Base-by-base conservation (phyloP, 1,284 basidiomycete species). In the Pseudozyma flocculosa region DNA sequence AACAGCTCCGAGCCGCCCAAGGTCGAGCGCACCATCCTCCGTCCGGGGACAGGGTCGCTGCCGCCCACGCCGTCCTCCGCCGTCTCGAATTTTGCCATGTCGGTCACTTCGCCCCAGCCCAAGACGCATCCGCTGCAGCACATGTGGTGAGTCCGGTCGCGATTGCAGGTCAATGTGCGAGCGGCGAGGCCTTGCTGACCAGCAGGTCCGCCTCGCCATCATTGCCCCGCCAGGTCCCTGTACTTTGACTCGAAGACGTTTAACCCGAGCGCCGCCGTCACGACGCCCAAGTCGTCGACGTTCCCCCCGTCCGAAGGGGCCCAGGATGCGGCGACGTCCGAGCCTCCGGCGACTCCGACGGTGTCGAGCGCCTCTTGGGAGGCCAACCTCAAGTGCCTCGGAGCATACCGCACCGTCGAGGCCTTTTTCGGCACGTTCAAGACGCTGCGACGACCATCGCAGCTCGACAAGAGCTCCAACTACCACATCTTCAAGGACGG, bases 401-500 rank as follows among this genome's bases (percentile, higher is more conserved):
- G 78, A 36, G 42, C 55, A 21, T 78, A 70, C 52, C 39, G 54
- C 10, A 42, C 74, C 64, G 80, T 95, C 50, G 89, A 95, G 79
- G 84, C 86, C 23, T 95, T 92, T 81, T 92, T 90, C 74, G 85
- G 88, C n/a, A 89, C 91, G 80, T 89, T 93, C 82, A 92, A 93
- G 80, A 93, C 92, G 85, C 85, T 94, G 57, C 90, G 91, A 78
- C 87, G 88, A 1, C 92, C 92, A 2, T 91, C 89, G 43, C 85
- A 86, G 67, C 84, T 95, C 36, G 88, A 90, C 65, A 86, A 86
- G 66, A 89, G 90, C 79, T 87, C 88, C 36, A 94, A 92, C 80
- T 94, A 94, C 75, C 92, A 95, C 76, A 82, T 95, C 50, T 96
- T 96, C 85, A 95, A 95, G 80, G 83, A 85, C 24, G 88, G 88